phyloP scores from a whole-genome alignment of 2,329 filamentous ascomycete species.

The Pseudogymnoascus sp. region DNA sequence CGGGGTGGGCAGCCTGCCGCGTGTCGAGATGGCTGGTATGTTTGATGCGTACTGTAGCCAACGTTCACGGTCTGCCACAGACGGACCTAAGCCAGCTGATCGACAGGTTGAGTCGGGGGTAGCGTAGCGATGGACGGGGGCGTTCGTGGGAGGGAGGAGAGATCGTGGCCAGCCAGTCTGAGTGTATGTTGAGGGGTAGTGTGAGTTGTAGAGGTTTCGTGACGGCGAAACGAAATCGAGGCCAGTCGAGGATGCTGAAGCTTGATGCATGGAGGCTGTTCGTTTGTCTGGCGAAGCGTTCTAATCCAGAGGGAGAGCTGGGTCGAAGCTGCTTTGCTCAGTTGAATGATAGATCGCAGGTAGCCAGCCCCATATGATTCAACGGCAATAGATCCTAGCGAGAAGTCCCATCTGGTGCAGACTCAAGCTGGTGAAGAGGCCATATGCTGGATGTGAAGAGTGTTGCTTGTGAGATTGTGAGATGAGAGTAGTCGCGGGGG shows the following conservation, averaged over 20 bases:
- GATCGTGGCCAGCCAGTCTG: constrained; percentile 13
- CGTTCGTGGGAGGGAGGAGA: constrained; percentile 3
- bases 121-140: not conserved
- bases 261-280: constrained; percentile 30
- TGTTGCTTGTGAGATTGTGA: not conserved
- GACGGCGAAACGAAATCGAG: constrained; percentile 27
- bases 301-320: not conserved
- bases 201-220: constrained; percentile 8
- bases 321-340: not conserved
- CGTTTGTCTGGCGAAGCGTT: constrained; percentile 5
- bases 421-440: not conserved
- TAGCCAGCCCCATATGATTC: constrained; percentile 11
- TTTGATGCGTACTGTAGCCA: constrained; percentile 19
- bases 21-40: constrained; percentile 22
- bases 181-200: not conserved
- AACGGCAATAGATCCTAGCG: not conserved
- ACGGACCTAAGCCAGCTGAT: not conserved
- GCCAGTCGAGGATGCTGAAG: constrained; percentile 25
- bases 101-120: not conserved
- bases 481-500: not conserved
- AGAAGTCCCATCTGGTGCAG: not conserved
- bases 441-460: not conserved
- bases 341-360: not conserved
- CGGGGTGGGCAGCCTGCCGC: constrained; percentile 44
- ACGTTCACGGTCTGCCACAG: constrained; percentile 6